phyloP scores from a whole-genome alignment of 2,329 filamentous ascomycete species.

The Gliomastix tumulicola region DNA sequence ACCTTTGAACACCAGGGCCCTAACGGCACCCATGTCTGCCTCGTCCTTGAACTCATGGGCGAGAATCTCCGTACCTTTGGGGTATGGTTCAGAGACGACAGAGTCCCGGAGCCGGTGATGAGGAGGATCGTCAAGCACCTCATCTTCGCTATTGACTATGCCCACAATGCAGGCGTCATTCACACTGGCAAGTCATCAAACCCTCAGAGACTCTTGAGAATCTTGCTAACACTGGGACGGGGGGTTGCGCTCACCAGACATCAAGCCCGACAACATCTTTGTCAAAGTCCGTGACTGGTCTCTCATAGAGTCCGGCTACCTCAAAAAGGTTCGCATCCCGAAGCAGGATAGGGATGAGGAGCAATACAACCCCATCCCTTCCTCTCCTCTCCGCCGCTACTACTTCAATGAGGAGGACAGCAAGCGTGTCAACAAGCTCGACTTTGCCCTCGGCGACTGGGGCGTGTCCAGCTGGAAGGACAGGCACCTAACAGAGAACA shows the following conservation, averaged over 20 bases:
- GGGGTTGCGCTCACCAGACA: too few relatives aligned
- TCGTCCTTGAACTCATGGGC: constrained; percentile 21
- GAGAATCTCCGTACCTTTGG: constrained; percentile 11
- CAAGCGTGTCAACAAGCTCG: constrained; percentile 3
- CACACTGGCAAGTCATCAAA: constrained; percentile 12
- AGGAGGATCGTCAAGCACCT: constrained; percentile 10
- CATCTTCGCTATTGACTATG: constrained; percentile 10
- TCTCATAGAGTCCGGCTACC: constrained; percentile 8
- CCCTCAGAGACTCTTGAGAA: too few relatives aligned
- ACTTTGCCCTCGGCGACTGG: constrained; percentile 11
- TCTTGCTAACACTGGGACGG: too few relatives aligned
- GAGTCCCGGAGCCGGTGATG: too few relatives aligned
- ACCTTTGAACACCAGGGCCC: constrained; percentile 19
- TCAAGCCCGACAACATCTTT: constrained; percentile 13
- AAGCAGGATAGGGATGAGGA: constrained; percentile 5
- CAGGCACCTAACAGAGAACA: constrained; percentile 10
- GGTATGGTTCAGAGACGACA: constrained; percentile 5
- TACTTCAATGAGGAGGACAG: constrained; percentile 8
- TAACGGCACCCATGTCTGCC: constrained; percentile 19
- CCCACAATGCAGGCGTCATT: constrained; percentile 11
- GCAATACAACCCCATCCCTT: constrained; percentile 6
- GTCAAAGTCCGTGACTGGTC: constrained; percentile 10
- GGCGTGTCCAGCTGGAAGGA: constrained; percentile 11
- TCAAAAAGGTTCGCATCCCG: constrained; percentile 4
- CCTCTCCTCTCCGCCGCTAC: constrained; percentile 3